phyloP scores from a whole-genome alignment of 2,329 filamentous ascomycete genomes.

The Beauveria sp. region DNA sequence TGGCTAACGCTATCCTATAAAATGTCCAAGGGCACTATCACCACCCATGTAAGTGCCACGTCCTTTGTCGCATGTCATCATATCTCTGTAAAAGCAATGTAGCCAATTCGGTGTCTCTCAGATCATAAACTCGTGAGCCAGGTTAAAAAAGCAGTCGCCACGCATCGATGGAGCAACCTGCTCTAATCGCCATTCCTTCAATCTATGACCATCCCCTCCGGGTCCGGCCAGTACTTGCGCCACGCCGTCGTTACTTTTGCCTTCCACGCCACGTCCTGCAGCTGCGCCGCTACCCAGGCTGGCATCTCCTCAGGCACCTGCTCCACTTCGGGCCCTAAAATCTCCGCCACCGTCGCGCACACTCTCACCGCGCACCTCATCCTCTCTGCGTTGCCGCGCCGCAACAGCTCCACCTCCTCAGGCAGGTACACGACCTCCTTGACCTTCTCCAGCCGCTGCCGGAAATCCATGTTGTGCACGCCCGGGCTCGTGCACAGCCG shows the following conservation, averaged over 20 bases:
- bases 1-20: neutral
- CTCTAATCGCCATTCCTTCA: neutral
- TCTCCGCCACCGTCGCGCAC: constrained; percentile 21
- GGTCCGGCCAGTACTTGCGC: neutral
- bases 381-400: constrained; percentile 19
- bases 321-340: constrained; percentile 19
- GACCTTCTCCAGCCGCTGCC: constrained; percentile 18
- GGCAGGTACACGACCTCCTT: constrained; percentile 19
- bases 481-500: constrained; percentile 12
- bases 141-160: too few species aligned
- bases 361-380: constrained; percentile 19
- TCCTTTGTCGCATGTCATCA: too few species aligned
- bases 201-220: neutral
- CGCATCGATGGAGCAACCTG: too few species aligned
- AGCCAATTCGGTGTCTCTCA: too few species aligned
- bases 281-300: constrained; percentile 20
- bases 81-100: too few species aligned
- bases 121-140: too few species aligned
- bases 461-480: constrained; percentile 14
- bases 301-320: constrained; percentile 13
- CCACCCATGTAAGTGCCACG: too few species aligned
- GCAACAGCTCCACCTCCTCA: constrained; percentile 22
- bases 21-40: too few species aligned
- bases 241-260: constrained; percentile 13
- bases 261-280: constrained; percentile 19